Evolutionary conservation across 805 yeast genomes (phyloP).

Genomic region (Kodamaea lidongshanica): DNA sequence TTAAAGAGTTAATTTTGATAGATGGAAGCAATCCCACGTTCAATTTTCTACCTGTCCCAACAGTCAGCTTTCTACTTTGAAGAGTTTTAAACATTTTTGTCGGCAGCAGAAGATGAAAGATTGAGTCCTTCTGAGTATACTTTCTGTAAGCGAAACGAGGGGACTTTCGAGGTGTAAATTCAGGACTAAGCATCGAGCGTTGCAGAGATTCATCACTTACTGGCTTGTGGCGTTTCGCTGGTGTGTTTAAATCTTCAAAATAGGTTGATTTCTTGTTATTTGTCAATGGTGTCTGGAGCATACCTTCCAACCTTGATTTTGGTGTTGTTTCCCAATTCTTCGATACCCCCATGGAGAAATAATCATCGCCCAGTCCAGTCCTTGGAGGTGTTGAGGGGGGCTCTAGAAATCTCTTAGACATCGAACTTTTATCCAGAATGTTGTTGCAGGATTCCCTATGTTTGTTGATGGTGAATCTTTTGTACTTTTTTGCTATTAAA

Average conservation of each 20-base stretch:
- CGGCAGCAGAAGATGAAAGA: conserved; percentile 6
- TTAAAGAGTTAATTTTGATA: conserved; percentile 6
- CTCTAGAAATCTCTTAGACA: conserved; percentile 5
- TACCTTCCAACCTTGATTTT: conserved; percentile 4
- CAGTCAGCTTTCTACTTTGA: conserved; percentile 9
- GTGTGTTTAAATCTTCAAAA: conserved; percentile 1
- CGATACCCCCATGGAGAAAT: not conserved
- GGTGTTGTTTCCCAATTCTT: conserved; percentile 4
- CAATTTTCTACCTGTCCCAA: conserved; percentile 9
- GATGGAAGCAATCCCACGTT: conserved; percentile 6
- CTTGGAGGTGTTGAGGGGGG: conserved; percentile 10
- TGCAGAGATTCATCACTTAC: conserved; percentile 1
- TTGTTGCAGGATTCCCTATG: conserved; percentile 2
- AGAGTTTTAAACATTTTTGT: conserved; percentile 4
- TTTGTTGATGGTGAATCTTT: too few species aligned
- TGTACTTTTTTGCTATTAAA: too few species aligned
- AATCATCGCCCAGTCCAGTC: conserved; percentile 1
- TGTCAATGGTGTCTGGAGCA: conserved; percentile 7
- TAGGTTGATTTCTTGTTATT: conserved; percentile 2
- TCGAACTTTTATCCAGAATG: not conserved
- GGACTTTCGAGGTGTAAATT: conserved; percentile 9
- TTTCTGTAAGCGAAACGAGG: conserved; percentile 5
- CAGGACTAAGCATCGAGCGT: conserved; percentile 7
- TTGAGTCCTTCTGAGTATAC: conserved; percentile 6
- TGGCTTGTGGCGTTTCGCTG: conserved; percentile 7